These are phyloP conservation scores for Talaromyces sp. DNA, from an alignment of 2,329 filamentous ascomycete genomes.

Conservation along the genomic window DNA sequence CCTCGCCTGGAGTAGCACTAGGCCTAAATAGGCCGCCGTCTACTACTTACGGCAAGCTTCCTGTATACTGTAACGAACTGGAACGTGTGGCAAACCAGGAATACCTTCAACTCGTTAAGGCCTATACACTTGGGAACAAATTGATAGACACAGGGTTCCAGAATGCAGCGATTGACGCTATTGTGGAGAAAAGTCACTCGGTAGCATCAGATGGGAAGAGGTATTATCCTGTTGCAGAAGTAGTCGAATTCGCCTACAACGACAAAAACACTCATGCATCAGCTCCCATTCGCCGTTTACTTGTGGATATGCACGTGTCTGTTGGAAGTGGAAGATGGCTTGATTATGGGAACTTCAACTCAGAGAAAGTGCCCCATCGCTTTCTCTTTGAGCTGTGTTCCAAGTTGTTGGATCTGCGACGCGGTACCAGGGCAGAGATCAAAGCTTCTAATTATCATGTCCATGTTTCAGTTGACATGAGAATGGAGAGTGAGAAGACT, in stretches of 20 bases:
- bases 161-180: background rate
- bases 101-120: background rate
- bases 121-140: background rate
- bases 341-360: background rate
- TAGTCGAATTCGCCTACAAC: background rate
- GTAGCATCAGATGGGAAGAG: background rate
- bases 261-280: background rate
- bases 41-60: slow-evolving; percentile 4
- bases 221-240: background rate
- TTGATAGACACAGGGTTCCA: background rate
- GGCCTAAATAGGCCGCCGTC: no score
- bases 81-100: background rate
- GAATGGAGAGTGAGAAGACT: background rate
- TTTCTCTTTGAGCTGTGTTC: background rate
- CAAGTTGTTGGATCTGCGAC: background rate
- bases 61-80: background rate
- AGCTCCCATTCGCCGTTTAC: background rate
- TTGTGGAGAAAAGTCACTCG: background rate
- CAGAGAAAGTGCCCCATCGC: background rate
- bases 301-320: background rate
- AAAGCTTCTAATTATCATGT: background rate
- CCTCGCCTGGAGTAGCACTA: no score
- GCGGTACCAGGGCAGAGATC: background rate
- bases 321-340: background rate
- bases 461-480: background rate